Conservation (phyloP, 225 moss, liverwort and hornwort species). For the Climacium dendroides region DNA sequence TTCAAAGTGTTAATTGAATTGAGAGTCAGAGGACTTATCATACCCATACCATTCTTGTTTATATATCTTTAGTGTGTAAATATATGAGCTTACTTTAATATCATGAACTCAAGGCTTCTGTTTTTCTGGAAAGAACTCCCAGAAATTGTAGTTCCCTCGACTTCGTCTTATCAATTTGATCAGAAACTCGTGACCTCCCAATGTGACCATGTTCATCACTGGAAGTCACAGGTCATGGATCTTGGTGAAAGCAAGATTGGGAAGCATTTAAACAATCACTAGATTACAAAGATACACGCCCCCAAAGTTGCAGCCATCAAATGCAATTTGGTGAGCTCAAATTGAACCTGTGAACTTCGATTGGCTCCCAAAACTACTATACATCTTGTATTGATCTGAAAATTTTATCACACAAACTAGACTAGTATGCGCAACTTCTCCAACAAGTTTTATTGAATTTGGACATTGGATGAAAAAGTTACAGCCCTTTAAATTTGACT, state of each 20-base stretch:
- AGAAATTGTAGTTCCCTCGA: background rate
- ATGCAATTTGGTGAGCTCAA: no score
- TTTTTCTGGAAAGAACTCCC: background rate
- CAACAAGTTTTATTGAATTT: no score
- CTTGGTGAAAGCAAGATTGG: background rate
- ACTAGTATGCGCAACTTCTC: no score
- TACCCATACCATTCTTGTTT: background rate
- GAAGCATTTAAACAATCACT: background rate
- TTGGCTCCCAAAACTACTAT: no score
- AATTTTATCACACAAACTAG: no score
- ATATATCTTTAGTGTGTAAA: background rate
- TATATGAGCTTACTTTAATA: background rate
- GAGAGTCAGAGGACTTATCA: background rate
- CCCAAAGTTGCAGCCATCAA: no score
- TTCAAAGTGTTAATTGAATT: background rate
- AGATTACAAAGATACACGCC: no score
- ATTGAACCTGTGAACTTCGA: no score
- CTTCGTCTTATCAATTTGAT: background rate
- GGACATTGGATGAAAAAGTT: no score
- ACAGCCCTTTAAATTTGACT: no score
- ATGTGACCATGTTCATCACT: no score
- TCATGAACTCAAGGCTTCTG: background rate
- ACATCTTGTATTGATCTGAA: no score
- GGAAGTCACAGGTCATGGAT: background rate
- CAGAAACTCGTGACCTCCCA: background rate